Evolutionary conservation across 2,329 filamentous ascomycete species (phyloP).

Genomic region (Huntiella omanensis): DNA sequence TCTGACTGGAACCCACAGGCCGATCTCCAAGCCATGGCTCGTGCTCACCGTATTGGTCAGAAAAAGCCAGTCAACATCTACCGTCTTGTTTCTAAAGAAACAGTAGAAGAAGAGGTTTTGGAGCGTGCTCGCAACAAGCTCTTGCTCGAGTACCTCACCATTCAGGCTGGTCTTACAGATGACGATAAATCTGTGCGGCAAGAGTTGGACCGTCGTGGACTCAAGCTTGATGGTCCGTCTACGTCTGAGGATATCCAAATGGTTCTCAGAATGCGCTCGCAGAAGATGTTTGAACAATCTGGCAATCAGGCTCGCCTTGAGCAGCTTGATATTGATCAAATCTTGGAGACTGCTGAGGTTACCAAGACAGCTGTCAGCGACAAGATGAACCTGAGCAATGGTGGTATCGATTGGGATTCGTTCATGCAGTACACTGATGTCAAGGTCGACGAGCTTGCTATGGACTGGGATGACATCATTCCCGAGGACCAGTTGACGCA

Average conservation of each 20-base stretch:
- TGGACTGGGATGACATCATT: conserved; percentile 98
- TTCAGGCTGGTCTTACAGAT: conserved; percentile 90
- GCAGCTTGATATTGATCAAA: conserved; percentile 91
- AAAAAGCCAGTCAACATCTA: conserved; percentile 94
- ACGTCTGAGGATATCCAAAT: conserved; percentile 90
- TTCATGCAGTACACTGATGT: conserved; percentile 97
- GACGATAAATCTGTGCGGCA: conserved; percentile 65
- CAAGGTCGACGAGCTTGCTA: conserved; percentile 61
- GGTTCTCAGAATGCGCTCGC: conserved; percentile 92
- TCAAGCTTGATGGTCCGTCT: conserved; percentile 60
- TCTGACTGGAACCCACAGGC: conserved; percentile 99
- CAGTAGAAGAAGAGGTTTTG: conserved; percentile 91
- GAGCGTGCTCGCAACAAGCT: conserved; percentile 95
- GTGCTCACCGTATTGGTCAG: conserved; percentile 93
- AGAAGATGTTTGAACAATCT: conserved; percentile 96
- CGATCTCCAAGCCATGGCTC: conserved; percentile 94
- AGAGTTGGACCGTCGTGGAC: conserved; percentile 61
- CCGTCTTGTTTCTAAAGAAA: conserved; percentile 90
- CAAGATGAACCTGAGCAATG: conserved; percentile 78
- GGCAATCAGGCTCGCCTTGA: conserved; percentile 93
- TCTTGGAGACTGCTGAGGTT: conserved; percentile 89
- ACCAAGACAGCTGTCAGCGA: conserved; percentile 92
- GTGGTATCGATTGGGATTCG: conserved; percentile 68
- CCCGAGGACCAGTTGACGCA: conserved; percentile 79
- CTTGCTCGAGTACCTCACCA: conserved; percentile 90